These are phyloP conservation scores for Macroventuria anomochaeta DNA, from an alignment of 2,329 filamentous ascomycete species.

Conservation along the genomic window DNA sequence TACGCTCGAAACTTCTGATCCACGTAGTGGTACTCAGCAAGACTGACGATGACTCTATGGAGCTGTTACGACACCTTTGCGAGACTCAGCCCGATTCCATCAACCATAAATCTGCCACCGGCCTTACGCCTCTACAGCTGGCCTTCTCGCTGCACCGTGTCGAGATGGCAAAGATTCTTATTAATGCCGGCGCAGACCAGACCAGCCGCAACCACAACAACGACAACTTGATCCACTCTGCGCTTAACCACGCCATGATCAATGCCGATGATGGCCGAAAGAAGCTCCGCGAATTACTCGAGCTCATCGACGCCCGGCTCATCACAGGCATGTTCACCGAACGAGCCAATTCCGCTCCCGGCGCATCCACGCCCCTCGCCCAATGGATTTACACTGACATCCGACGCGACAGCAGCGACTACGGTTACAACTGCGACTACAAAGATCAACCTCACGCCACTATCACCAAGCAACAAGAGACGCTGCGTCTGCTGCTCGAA, in stretches of 20 bases:
- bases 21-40: conserved; percentile 62
- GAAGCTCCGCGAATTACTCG: conserved; percentile 56
- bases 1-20: conserved; percentile 59
- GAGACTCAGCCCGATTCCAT: conserved; percentile 66
- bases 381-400: conserved; percentile 26
- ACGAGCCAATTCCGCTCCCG: conserved; percentile 58
- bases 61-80: conserved; percentile 70
- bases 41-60: conserved; percentile 52
- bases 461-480: background rate
- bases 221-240: conserved; percentile 73
- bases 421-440: background rate
- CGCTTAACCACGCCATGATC: conserved; percentile 25
- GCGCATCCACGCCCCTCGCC: conserved; percentile 69
- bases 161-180: conserved; percentile 65
- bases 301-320: conserved; percentile 64
- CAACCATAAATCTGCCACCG: conserved; percentile 63
- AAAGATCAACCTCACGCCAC: background rate
- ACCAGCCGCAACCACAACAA: conserved; percentile 65
- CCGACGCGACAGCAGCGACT: background rate
- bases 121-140: conserved; percentile 71
- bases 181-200: conserved; percentile 74
- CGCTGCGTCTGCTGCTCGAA: conserved; percentile 39
- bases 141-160: conserved; percentile 65
- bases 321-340: conserved; percentile 65
- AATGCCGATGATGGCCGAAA: conserved; percentile 38